phyloP scores from a whole-genome alignment of 2,329 filamentous ascomycete genomes.

The Fusarium sambucinum region DNA sequence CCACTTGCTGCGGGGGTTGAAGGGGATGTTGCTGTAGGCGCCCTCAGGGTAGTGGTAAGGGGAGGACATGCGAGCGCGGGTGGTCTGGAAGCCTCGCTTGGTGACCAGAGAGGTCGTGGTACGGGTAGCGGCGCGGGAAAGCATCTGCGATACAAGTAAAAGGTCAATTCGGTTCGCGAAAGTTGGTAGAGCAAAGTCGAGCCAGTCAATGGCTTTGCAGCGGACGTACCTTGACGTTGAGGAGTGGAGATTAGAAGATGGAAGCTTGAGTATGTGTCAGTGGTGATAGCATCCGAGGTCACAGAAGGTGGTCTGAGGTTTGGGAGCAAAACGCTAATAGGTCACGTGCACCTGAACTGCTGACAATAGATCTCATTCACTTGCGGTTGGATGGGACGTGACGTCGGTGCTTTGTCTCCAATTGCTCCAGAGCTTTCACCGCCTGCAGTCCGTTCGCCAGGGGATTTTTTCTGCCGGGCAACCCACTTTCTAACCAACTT shows the following conservation, averaged over 20 bases:
- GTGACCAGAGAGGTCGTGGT: conserved; percentile 77
- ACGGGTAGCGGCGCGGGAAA: conserved; percentile 76
- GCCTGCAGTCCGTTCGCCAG: conserved; percentile 36
- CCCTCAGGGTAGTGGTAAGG: conserved; percentile 99
- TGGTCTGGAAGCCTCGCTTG: conserved; percentile 95
- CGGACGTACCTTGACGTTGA: conserved; percentile 46
- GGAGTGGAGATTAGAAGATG: conserved; percentile 46
- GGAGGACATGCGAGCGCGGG: conserved; percentile 84
- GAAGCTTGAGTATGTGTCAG: conserved; percentile 46
- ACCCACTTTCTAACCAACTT: conserved; percentile 47
- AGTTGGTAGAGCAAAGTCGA: not conserved
- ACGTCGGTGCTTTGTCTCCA: conserved; percentile 34
- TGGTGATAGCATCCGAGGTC: conserved; percentile 48
- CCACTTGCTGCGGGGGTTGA: conserved; percentile 92
- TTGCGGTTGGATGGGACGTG: conserved; percentile 20
- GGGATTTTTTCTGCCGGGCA: conserved; percentile 46
- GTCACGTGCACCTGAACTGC: conserved; percentile 41
- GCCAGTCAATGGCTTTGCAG: conserved; percentile 19
- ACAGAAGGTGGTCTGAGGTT: conserved; percentile 51
- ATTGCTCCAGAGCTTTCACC: conserved; percentile 28
- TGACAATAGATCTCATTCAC: conserved; percentile 14
- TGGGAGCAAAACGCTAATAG: conserved; percentile 46
- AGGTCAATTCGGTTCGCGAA: conserved; percentile 57
- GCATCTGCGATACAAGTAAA: conserved; percentile 72
- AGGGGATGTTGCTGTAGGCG: conserved; percentile 92